Percentiles rank a stretch among this genome's conserved stretches.
These are phyloP conservation scores for Cyclotella baltica DNA, from an alignment of 108 stramenopile genomes.

Conservation along the genomic window DNA sequence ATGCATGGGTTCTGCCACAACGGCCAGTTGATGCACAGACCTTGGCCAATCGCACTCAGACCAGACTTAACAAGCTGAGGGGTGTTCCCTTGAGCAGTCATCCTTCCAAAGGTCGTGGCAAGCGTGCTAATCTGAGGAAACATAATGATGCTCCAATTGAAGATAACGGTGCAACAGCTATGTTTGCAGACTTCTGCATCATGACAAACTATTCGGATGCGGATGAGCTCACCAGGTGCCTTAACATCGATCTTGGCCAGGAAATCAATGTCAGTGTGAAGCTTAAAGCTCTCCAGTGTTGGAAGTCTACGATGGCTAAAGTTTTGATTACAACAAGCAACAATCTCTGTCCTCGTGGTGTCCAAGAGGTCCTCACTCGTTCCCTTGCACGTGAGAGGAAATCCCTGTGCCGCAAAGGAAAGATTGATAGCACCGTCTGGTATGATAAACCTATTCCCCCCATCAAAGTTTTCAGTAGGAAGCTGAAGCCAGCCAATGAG, in stretches of 20 bases:
- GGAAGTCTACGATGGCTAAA: not conserved
- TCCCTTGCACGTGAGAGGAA: not conserved
- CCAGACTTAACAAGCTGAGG: not conserved
- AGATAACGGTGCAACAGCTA: not conserved
- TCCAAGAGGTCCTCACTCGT: not conserved
- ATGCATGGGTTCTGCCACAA: not conserved
- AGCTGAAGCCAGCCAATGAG: too few relatives aligned
- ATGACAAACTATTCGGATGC: not conserved
- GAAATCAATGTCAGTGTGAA: not conserved
- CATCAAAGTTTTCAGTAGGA: too few relatives aligned
- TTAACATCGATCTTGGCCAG: not conserved
- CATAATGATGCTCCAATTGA: not conserved
- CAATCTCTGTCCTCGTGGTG: not conserved
- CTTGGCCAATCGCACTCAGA: not conserved
- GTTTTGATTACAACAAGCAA: not conserved
- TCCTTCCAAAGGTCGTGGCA: not conserved
- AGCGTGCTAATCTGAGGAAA: not conserved
- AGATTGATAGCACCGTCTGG: not conserved
- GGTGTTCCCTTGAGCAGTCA: not conserved
- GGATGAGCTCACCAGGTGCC: not conserved
- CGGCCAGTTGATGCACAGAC: not conserved
- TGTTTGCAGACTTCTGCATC: not conserved
- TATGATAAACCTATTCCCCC: not conserved
- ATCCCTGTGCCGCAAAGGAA: not conserved
- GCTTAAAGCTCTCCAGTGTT: not conserved